Evolutionary conservation across 208 protist species (phyloP).

Genomic region (Acanthamoeba sp.): DNA sequence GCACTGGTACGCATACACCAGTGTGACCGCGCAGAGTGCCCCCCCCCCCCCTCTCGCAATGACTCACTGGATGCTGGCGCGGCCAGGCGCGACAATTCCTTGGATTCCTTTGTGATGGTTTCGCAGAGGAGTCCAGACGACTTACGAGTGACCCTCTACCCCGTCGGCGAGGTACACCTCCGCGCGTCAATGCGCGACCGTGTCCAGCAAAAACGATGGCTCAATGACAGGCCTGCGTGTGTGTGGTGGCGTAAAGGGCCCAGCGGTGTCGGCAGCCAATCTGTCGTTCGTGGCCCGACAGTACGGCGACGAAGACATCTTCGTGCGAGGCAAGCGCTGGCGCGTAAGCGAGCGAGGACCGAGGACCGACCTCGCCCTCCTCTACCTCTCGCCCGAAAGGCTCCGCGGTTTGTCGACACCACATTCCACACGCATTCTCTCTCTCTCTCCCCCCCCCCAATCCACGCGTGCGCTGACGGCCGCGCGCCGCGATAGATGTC

Average conservation of each 20-base stretch:
- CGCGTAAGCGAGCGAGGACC: neutral
- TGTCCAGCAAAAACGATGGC: too few species aligned
- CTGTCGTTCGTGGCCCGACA: constrained; percentile 11
- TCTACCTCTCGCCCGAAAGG: neutral
- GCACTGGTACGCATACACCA: neutral
- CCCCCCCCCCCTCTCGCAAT: too few species aligned
- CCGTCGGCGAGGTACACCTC: neutral
- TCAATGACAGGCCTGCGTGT: neutral
- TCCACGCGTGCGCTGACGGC: neutral
- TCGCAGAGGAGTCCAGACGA: too few species aligned
- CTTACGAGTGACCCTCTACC: neutral
- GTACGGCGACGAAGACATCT: constrained; percentile 43
- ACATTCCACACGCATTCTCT: too few species aligned
- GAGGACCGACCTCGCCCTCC: neutral
- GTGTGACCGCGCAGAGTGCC: too few species aligned
- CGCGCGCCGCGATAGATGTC: neutral
- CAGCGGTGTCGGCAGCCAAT: constrained; percentile 7
- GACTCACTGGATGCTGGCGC: too few species aligned
- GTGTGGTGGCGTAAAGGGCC: neutral
- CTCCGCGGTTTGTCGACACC: neutral
- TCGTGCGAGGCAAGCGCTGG: neutral
- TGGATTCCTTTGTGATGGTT: constrained; percentile 13
- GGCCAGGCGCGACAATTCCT: neutral
- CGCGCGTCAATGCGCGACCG: too few species aligned
- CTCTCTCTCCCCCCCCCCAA: neutral